Evolutionary conservation across 345 rosid genomes (phyloP).

Genomic region (Salix arbutifolia): DNA sequence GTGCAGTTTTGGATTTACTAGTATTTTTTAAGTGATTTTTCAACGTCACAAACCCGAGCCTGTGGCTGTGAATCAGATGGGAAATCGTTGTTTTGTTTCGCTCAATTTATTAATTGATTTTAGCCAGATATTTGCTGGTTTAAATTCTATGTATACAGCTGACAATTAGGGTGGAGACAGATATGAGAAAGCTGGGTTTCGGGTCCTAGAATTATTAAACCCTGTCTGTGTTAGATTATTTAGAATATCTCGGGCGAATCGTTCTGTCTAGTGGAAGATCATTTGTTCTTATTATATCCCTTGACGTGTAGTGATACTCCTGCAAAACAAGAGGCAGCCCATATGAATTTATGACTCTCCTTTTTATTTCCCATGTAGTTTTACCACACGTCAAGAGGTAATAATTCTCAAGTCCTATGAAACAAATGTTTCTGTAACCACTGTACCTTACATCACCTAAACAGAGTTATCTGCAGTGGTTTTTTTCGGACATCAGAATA

Average conservation of each 20-base stretch:
- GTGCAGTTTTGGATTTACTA: not conserved
- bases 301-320: not conserved
- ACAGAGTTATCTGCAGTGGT: no score
- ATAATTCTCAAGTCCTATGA: no score
- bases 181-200: not conserved
- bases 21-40: not conserved
- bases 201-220: not conserved
- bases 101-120: not conserved
- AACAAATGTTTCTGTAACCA: no score
- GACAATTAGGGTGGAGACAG: not conserved
- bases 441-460: no score
- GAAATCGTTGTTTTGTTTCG: not conserved
- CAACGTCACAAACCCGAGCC: not conserved
- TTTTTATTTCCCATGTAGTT: no score
- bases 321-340: not conserved
- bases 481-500: no score
- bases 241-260: no score
- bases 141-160: not conserved
- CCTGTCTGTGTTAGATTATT: not conserved
- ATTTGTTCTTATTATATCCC: not conserved
- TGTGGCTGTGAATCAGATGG: constrained; percentile 13
- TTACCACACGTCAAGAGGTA: not conserved
- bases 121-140: not conserved
- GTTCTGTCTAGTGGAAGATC: not conserved
- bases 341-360: no score